Conservation (phyloP, 208 protist species). For the Trypanosoma brucei region DNA sequence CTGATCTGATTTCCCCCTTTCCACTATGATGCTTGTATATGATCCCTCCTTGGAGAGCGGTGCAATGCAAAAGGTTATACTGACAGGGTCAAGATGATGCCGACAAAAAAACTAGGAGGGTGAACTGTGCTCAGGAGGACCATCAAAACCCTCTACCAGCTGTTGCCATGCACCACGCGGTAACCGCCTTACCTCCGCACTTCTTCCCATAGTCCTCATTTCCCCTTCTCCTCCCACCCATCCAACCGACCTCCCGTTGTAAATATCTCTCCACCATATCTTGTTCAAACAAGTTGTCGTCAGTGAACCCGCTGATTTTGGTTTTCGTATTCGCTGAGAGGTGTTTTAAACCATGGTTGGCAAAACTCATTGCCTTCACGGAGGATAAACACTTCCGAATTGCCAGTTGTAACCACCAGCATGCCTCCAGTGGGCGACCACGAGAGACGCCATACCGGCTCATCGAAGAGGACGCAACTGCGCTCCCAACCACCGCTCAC, state of each 20-base stretch:
- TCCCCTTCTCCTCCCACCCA: not conserved
- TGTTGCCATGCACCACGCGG: not conserved
- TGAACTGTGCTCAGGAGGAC: too few species aligned
- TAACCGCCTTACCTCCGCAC: not conserved
- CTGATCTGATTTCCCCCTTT: too few species aligned
- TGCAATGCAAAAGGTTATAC: too few species aligned
- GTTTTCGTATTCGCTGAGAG: conserved; percentile 61
- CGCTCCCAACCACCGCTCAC: conserved; percentile 47
- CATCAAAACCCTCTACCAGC: too few species aligned
- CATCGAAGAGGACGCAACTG: conserved; percentile 51
- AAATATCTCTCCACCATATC: too few species aligned
- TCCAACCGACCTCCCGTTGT: not conserved
- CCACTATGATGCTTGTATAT: too few species aligned
- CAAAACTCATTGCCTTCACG: conserved; percentile 64
- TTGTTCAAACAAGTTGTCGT: too few species aligned
- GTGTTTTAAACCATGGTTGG: conserved; percentile 70
- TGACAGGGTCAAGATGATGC: too few species aligned
- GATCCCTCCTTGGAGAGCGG: too few species aligned
- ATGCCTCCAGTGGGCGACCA: conserved; percentile 71
- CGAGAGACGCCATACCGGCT: conserved; percentile 75
- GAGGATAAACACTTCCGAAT: conserved; percentile 67
- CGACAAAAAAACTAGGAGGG: too few species aligned
- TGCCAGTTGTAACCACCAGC: conserved; percentile 68
- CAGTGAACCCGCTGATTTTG: not conserved
- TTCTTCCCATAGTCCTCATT: not conserved